phyloP scores from a whole-genome alignment of 1,284 basidiomycete species.

The Phellinidium pouzarii region DNA sequence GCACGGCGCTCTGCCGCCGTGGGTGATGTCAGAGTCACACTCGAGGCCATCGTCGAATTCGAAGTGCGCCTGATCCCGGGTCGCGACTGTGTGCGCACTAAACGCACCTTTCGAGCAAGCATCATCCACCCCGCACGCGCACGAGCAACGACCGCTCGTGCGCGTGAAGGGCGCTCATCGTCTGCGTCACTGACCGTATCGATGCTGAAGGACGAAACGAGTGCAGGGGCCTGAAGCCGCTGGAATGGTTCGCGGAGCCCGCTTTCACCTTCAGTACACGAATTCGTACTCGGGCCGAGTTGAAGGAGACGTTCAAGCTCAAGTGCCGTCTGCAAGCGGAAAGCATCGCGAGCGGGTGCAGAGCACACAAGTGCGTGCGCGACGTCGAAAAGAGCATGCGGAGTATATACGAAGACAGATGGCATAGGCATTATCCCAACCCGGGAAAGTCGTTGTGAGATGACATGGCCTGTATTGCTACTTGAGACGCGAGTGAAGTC shows the following conservation, averaged over 20 bases:
- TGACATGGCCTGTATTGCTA: not conserved
- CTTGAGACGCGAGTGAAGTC: slow-evolving; percentile 1
- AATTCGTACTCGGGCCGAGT: not conserved
- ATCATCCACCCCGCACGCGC: slow-evolving; percentile 4
- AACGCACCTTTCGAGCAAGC: not conserved
- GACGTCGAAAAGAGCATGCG: slow-evolving; percentile 12
- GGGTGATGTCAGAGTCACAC: not conserved
- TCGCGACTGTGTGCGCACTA: not conserved
- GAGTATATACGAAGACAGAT: slow-evolving; percentile 14
- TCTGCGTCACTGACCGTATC: slow-evolving; percentile 9
- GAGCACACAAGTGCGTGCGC: slow-evolving; percentile 4
- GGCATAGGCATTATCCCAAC: slow-evolving; percentile 1
- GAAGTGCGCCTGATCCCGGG: not conserved
- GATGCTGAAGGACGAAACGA: slow-evolving; percentile 18
- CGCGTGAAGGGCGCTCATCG: not conserved
- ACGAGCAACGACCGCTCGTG: not conserved
- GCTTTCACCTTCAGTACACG: not conserved
- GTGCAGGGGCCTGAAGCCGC: slow-evolving; percentile 1
- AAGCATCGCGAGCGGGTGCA: slow-evolving; percentile 1
- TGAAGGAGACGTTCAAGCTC: slow-evolving; percentile 13
- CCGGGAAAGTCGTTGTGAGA: not conserved
- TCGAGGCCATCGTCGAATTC: not conserved
- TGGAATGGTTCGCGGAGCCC: not conserved
- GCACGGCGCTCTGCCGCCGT: too few relatives aligned
- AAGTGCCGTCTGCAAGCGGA: not conserved